These are phyloP conservation scores for Vishniacozyma victoriae DNA, from an alignment of 768 basidiomycete genomes.

Conservation along the genomic window DNA sequence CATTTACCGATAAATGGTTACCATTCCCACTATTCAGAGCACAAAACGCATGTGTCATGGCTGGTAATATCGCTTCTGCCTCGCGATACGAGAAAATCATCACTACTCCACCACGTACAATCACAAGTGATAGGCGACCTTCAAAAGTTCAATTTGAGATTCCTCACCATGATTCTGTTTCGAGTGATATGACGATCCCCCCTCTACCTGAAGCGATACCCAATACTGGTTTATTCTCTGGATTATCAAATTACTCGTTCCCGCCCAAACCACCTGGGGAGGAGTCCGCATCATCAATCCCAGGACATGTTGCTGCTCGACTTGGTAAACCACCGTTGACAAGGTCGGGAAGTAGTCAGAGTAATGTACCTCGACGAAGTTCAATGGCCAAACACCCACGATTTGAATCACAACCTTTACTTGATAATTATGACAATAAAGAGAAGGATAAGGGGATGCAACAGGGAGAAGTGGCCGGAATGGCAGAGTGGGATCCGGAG, in stretches of 20 bases:
- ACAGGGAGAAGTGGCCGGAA: constrained; percentile 8
- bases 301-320: background rate
- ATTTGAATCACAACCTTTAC: no score
- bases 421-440: constrained; percentile 2
- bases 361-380: constrained; percentile 1
- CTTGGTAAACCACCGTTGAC: background rate
- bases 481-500: constrained; percentile 39
- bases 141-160: constrained; percentile 46
- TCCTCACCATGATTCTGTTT: background rate
- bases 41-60: constrained; percentile 45
- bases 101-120: background rate
- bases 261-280: no score
- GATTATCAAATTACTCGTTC: constrained; percentile 4
- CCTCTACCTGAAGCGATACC: background rate
- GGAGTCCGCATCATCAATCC: no score
- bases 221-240: constrained; percentile 4
- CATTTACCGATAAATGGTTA: constrained; percentile 43
- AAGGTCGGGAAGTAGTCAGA: background rate
- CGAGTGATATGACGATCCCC: background rate
- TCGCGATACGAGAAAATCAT: constrained; percentile 9
- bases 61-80: constrained; percentile 15
- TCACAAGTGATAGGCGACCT: constrained; percentile 23
- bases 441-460: background rate
- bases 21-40: constrained; percentile 46
- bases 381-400: constrained; percentile 1